Conservation (phyloP, 306 rosid genomes). For the Corylus avellana region DNA sequence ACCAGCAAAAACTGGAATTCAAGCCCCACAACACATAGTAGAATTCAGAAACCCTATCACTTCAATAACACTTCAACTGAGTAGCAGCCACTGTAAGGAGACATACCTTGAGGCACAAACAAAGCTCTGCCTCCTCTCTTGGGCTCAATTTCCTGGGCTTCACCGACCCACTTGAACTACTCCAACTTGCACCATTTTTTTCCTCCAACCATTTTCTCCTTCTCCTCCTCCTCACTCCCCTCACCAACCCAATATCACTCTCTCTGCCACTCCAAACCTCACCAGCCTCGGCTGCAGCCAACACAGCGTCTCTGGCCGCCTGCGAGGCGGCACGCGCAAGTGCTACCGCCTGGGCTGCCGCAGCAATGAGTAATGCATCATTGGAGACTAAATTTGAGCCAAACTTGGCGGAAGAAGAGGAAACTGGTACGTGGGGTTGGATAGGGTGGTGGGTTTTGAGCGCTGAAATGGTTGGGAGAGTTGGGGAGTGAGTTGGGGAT, state of each 20-base stretch:
- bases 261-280: conserved; percentile 33
- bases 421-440: conserved; percentile 34
- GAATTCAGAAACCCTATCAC: not conserved
- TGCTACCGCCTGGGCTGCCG: conserved; percentile 47
- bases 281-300: conserved; percentile 28
- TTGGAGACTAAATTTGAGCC: conserved; percentile 40
- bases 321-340: conserved; percentile 37
- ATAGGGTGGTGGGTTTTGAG: conserved; percentile 43
- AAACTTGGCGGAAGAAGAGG: conserved; percentile 39
- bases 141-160: conserved; percentile 49
- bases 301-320: conserved; percentile 47
- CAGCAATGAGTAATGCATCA: conserved; percentile 46
- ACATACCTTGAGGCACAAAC: conserved; percentile 62
- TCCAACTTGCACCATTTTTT: conserved; percentile 18
- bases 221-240: conserved; percentile 37
- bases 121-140: conserved; percentile 62
- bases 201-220: conserved; percentile 47
- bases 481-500: conserved; percentile 49
- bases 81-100: not conserved
- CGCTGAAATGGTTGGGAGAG: conserved; percentile 52
- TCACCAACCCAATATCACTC: conserved; percentile 31
- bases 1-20: not conserved
- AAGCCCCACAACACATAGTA: not conserved
- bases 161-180: conserved; percentile 30
- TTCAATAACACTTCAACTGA: not conserved